A percentile compares a stretch with the other conserved stretches of the same genome.
phyloP scores from a whole-genome alignment of 345 rosid genomes.

The Eucalyptus sideroxylon region DNA sequence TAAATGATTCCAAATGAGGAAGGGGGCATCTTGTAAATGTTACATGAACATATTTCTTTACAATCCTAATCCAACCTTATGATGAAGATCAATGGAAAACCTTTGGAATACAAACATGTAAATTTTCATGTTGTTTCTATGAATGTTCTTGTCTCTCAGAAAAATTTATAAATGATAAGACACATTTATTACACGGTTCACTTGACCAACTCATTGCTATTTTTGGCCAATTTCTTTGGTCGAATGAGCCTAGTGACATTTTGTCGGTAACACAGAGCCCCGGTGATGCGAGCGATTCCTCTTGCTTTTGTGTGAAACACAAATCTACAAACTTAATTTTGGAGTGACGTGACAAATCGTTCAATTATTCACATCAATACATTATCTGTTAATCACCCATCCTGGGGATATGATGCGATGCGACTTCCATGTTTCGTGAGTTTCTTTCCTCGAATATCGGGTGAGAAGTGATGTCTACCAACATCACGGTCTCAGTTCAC shows the following conservation, averaged over 20 bases:
- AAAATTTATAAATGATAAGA: too few species aligned
- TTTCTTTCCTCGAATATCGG: background rate
- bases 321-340: background rate
- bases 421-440: background rate
- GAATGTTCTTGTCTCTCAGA: background rate
- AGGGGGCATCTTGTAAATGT: background rate
- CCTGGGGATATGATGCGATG: background rate
- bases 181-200: fast-evolving
- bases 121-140: background rate
- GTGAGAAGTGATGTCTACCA: background rate
- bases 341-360: fast-evolving
- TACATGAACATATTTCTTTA: background rate
- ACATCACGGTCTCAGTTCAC: background rate
- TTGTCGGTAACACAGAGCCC: fast-evolving
- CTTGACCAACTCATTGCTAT: background rate
- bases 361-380: fast-evolving
- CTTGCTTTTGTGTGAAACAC: background rate
- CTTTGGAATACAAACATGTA: background rate
- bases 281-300: background rate
- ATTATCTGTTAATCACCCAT: background rate
- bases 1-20: background rate
- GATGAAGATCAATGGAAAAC: background rate
- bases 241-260: background rate
- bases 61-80: background rate
- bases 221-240: background rate